Percentiles rank a stretch among this genome's conserved stretches.
Conservation (phyloP, 179 eudicot species). For the Beta macrorhiza region DNA sequence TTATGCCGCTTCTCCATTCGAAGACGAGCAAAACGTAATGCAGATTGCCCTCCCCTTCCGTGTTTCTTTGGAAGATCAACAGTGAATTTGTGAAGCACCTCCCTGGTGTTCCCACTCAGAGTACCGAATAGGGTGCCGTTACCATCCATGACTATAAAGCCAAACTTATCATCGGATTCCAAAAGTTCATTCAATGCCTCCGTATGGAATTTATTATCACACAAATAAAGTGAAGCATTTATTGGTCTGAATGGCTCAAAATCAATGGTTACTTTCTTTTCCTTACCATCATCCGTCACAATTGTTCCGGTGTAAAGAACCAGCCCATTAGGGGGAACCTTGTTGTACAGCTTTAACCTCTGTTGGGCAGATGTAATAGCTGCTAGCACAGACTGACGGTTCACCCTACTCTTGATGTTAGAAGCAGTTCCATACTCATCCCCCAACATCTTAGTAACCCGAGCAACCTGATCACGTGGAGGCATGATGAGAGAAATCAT, state of each 20-base stretch:
- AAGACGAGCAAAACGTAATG: conserved; percentile 77
- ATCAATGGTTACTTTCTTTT: conserved; percentile 41
- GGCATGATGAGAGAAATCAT: conserved; percentile 44
- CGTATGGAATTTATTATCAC: conserved; percentile 40
- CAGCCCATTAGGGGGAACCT: conserved; percentile 38
- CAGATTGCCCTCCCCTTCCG: conserved; percentile 84
- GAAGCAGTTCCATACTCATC: conserved; percentile 43
- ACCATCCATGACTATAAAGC: conserved; percentile 66
- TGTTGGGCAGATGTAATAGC: conserved; percentile 43
- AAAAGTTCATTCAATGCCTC: conserved; percentile 37
- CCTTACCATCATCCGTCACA: conserved; percentile 37
- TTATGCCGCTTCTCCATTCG: conserved; percentile 80
- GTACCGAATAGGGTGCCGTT: conserved; percentile 80
- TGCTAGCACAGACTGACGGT: conserved; percentile 38
- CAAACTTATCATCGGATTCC: conserved; percentile 41
- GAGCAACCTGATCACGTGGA: conserved; percentile 37
- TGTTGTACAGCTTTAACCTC: conserved; percentile 35
- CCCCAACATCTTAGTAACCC: conserved; percentile 42
- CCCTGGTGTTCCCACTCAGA: conserved; percentile 71
- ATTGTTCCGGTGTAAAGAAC: conserved; percentile 41
- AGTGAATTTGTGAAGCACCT: conserved; percentile 69
- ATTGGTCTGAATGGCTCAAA: conserved; percentile 39
- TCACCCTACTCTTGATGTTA: conserved; percentile 40
- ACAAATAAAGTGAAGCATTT: conserved; percentile 34
- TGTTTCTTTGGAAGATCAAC: conserved; percentile 82